A percentile compares a stretch with the other conserved stretches of the same genome.
Conservation (phyloP, 2,329 filamentous ascomycete genomes). For the Aspergillus sp. region DNA sequence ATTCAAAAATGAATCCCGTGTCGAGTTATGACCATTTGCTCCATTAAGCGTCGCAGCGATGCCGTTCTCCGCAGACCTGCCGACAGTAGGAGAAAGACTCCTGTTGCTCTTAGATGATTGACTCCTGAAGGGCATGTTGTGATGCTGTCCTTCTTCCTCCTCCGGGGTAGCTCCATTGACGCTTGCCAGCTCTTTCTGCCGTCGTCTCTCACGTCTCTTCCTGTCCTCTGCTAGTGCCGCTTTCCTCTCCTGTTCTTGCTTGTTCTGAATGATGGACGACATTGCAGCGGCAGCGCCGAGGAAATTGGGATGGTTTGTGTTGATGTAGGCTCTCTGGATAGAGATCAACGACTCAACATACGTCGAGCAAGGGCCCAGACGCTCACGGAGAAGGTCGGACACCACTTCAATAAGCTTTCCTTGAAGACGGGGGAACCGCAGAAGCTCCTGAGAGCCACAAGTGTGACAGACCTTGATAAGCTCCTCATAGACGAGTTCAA, state of each 20-base stretch:
- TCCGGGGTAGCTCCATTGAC: constrained; percentile 66
- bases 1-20: constrained; percentile 87
- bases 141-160: constrained; percentile 53
- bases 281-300: constrained; percentile 92
- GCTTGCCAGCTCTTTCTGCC: constrained; percentile 70
- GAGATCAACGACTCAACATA: constrained; percentile 97
- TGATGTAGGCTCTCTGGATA: constrained; percentile 97
- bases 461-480: constrained; percentile 99
- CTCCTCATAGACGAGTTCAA: constrained; percentile 97
- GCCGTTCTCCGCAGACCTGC: constrained; percentile 54
- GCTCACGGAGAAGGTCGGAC: constrained; percentile 85
- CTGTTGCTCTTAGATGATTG: constrained; percentile 54
- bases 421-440: constrained; percentile 84
- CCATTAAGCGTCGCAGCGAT: constrained; percentile 63
- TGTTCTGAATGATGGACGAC: constrained; percentile 90
- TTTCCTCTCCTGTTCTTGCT: constrained; percentile 88
- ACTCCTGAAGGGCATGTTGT: constrained; percentile 52
- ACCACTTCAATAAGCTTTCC: constrained; percentile 97
- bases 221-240: constrained; percentile 71
- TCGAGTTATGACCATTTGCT: constrained; percentile 50
- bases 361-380: constrained; percentile 75
- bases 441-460: constrained; percentile 88
- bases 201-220: constrained; percentile 72
- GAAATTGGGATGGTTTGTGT: constrained; percentile 99
- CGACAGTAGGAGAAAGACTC: constrained; percentile 75